Evolutionary conservation across 2,329 filamentous ascomycete species (phyloP).

Genomic region (Fusarium anthophilum): DNA sequence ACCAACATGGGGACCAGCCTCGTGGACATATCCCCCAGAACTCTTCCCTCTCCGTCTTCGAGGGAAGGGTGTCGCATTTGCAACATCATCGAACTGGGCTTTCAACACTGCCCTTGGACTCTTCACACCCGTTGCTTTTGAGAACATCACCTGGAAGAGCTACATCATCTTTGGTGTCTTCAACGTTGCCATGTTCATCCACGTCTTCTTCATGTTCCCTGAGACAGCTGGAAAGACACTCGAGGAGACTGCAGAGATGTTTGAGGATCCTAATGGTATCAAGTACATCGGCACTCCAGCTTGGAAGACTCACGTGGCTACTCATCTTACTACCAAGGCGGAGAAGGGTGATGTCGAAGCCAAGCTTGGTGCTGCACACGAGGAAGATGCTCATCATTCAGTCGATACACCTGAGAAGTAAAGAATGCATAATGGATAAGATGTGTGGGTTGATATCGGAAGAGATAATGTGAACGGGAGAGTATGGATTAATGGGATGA

Average conservation of each 20-base stretch:
- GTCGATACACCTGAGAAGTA: not conserved
- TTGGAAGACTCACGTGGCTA: slow-evolving; percentile 33
- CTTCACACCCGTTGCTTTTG: slow-evolving; percentile 38
- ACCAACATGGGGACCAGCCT: slow-evolving; percentile 58
- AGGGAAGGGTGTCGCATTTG: slow-evolving; percentile 61
- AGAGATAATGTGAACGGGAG: too few species aligned
- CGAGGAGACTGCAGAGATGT: slow-evolving; percentile 67
- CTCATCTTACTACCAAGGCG: slow-evolving; percentile 5
- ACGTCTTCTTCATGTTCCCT: slow-evolving; percentile 56
- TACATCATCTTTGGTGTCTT: slow-evolving; percentile 36
- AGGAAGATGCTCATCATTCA: not conserved
- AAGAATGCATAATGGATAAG: not conserved
- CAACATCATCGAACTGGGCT: slow-evolving; percentile 56
- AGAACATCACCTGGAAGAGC: slow-evolving; percentile 38
- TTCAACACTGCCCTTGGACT: slow-evolving; percentile 54
- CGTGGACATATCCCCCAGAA: slow-evolving; percentile 68
- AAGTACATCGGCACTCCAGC: slow-evolving; percentile 31
- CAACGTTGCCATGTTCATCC: slow-evolving; percentile 33
- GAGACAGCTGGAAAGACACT: slow-evolving; percentile 60
- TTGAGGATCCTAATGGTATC: slow-evolving; percentile 38
- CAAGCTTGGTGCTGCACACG: slow-evolving; percentile 17
- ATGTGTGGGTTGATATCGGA: too few species aligned
- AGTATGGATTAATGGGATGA: too few species aligned
- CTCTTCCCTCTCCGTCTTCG: slow-evolving; percentile 57
- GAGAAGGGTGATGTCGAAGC: slow-evolving; percentile 37